Evolutionary conservation across 202 grass and related monocot genomes (phyloP).

Genomic region (Musa balbisiana): DNA sequence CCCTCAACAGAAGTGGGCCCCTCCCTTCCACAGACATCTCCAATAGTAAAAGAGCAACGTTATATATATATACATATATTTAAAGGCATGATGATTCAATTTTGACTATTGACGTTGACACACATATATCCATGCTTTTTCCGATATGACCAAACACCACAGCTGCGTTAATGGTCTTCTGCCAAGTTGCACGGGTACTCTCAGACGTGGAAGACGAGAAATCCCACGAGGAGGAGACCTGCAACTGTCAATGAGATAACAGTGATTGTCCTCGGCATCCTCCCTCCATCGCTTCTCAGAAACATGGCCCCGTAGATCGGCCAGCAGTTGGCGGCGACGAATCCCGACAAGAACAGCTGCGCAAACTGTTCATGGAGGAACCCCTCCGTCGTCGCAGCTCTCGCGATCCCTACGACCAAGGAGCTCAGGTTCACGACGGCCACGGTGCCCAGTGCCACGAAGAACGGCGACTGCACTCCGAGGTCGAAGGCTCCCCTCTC

Average conservation of each 20-base stretch:
- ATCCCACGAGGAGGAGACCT: slow-evolving; percentile 10
- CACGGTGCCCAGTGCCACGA: slow-evolving; percentile 11
- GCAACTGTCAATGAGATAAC: background rate
- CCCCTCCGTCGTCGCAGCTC: background rate
- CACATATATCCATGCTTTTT: no score
- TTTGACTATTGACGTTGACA: no score
- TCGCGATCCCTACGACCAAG: background rate
- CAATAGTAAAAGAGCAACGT: no score
- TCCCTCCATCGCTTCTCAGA: slow-evolving; percentile 27
- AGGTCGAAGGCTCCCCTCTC: slow-evolving; percentile 30
- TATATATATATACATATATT: no score
- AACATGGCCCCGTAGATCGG: slow-evolving; percentile 40
- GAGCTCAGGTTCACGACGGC: slow-evolving; percentile 11
- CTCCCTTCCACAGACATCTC: no score
- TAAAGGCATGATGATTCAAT: no score
- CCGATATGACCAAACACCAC: no score
- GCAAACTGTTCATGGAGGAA: slow-evolving; percentile 7
- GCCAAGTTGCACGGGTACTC: no score
- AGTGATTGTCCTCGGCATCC: slow-evolving; percentile 23
- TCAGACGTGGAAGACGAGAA: background rate
- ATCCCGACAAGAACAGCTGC: slow-evolving; percentile 31
- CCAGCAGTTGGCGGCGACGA: slow-evolving; percentile 25
- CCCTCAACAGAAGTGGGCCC: no score
- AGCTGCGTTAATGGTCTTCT: no score
- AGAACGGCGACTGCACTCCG: slow-evolving; percentile 27